Conservation (phyloP, 176 grass and related monocot species). For the Lolium rigidum region DNA sequence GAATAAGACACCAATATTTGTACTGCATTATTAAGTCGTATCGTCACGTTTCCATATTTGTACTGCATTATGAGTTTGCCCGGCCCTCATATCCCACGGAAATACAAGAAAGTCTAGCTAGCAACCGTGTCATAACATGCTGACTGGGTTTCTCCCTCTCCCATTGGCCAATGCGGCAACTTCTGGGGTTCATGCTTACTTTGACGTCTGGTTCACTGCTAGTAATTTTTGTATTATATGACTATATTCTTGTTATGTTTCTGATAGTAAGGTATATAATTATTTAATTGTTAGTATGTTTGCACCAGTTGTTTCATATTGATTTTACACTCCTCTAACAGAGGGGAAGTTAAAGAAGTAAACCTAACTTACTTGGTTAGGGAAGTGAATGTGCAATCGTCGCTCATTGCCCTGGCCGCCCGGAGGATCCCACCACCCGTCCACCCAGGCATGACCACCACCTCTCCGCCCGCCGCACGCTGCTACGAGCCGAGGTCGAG, state of each 20-base stretch:
- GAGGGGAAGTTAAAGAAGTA: conserved; percentile 27
- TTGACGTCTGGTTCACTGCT: too few relatives aligned
- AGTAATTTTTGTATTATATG: background rate
- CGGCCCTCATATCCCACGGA: background rate
- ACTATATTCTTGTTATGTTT: background rate
- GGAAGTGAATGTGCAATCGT: background rate
- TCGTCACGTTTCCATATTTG: background rate
- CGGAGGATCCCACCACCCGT: too few relatives aligned
- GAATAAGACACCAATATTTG: background rate
- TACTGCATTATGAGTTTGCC: background rate
- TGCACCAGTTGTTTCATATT: background rate
- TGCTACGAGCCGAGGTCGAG: too few relatives aligned
- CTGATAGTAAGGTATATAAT: too few relatives aligned
- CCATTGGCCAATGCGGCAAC: background rate
- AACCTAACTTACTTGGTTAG: conserved; percentile 4
- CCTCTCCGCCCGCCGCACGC: too few relatives aligned
- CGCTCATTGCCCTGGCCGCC: too few relatives aligned
- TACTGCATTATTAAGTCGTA: background rate
- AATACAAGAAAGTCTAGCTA: background rate
- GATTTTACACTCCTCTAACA: background rate
- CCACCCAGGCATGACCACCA: too few relatives aligned
- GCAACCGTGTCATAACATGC: background rate
- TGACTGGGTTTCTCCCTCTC: background rate
- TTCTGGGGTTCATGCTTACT: background rate
- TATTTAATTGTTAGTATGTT: background rate